Evolutionary conservation across 257 asterid genomes (phyloP), one percentile per base, ranked within the genome.

Genomic region (Lavandula angustifolia): DNA sequence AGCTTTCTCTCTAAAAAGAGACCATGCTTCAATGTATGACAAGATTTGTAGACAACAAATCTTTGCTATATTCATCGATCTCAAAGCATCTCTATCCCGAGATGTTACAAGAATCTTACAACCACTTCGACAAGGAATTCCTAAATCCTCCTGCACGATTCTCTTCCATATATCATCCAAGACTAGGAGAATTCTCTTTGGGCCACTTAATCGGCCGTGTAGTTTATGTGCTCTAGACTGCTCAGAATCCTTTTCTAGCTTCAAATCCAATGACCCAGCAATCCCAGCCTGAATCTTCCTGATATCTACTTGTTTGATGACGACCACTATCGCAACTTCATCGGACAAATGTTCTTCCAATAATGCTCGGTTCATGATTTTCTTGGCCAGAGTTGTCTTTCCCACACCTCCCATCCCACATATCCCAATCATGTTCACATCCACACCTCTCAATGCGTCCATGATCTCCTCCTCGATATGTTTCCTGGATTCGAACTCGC

Each of bases 111-210:
- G 48, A 14, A 71, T 42, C 8, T 61, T 80, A 66, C 80, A 74
- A 4, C 58, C 58, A 37, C 41, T 37, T 8, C n/a, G 48, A 27
- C 9, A 10, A 18, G 74, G 52, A 17, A 73, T 73, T 37, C 79
- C 78, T 9, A 80, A 9, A 0, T 43, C 43, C 12, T 40, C 44
- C 13, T 67, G 54, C 8, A 66, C 37, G 9, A 80, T 33, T 35
- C 10, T 7, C 27, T 55, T 32, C 82, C 80, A 76, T 10, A 76
- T 50, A 44, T 80, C 77, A 47, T 76, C 85, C 10, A 80, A 16
- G 13, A 71, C 40, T 32, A 80, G 4, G 17, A 80, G 79, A 9
- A 33, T 59, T 4, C 41, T 61, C 22, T n/a, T 47, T 12, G 33
- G 72, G 2, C 3, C 33, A 1, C 0, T 55, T 47, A 62, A n/a